These are phyloP conservation scores for Pleomassaria siparia DNA, from an alignment of 2,329 filamentous ascomycete species.

Conservation along the genomic window DNA sequence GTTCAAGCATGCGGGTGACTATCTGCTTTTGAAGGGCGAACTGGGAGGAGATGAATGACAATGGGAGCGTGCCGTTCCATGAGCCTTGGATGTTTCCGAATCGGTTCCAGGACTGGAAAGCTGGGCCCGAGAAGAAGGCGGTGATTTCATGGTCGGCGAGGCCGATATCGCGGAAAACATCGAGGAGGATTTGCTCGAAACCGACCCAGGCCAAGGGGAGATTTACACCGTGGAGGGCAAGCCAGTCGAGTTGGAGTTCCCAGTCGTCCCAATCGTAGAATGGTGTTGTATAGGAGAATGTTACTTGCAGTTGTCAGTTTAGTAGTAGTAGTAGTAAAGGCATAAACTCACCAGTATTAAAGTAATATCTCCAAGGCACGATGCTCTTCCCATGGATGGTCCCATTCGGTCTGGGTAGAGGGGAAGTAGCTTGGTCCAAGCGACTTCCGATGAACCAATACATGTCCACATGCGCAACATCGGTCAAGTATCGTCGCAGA, in stretches of 20 bases:
- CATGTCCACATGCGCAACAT: conserved; percentile 48
- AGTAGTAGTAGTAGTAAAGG: neutral
- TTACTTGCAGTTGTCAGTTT: conserved; percentile 39
- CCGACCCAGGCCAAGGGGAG: conserved; percentile 56
- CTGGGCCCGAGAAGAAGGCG: conserved; percentile 53
- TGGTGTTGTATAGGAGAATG: conserved; percentile 54
- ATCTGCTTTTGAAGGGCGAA: conserved; percentile 54
- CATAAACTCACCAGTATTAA: conserved; percentile 48
- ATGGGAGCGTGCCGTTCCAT: conserved; percentile 50
- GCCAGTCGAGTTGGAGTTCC: conserved; percentile 57
- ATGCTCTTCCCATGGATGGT: conserved; percentile 46
- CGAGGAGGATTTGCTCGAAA: conserved; percentile 53
- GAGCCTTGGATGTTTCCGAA: conserved; percentile 57
- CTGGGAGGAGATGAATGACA: conserved; percentile 51
- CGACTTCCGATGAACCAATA: conserved; percentile 52
- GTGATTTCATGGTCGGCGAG: conserved; percentile 49
- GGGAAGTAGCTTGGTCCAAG: conserved; percentile 35
- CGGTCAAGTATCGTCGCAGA: conserved; percentile 47
- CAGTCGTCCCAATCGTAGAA: conserved; percentile 59
- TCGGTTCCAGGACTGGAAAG: conserved; percentile 58
- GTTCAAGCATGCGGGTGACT: conserved; percentile 52
- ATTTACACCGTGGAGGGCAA: conserved; percentile 55
- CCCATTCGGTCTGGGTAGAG: conserved; percentile 31
- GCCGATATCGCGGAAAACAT: conserved; percentile 51
- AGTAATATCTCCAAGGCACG: conserved; percentile 53